A percentile compares a stretch with the other conserved stretches of the same genome.
phyloP scores from a whole-genome alignment of 768 basidiomycete species.

The Russula olivacea region DNA sequence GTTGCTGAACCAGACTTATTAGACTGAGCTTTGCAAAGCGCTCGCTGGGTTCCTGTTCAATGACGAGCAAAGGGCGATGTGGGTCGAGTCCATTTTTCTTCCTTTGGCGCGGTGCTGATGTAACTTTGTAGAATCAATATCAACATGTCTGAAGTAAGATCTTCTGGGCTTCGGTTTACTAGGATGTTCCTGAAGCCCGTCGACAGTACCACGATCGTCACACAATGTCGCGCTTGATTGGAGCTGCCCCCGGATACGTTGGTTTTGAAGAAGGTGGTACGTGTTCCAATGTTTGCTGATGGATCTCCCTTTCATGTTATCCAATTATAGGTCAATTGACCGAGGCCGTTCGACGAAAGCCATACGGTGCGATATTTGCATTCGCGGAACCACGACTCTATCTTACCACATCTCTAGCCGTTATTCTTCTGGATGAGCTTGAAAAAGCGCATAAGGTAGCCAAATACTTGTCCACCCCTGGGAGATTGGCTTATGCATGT shows the following conservation, averaged over 20 bases:
- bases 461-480: background rate
- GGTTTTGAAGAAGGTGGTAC: conserved; percentile 65
- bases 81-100: conserved; percentile 27
- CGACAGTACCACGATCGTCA: conserved; percentile 84
- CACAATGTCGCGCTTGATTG: conserved; percentile 84
- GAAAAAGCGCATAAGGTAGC: conserved; percentile 76
- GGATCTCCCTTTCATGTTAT: background rate
- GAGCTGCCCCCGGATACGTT: conserved; percentile 89
- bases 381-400: background rate
- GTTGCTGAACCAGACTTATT: conserved; percentile 2
- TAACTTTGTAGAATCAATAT: conserved; percentile 63
- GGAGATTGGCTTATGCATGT: background rate
- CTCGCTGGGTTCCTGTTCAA: conserved; percentile 87
- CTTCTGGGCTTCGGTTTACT: background rate
- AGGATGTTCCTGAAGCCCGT: conserved; percentile 5
- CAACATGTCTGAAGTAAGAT: conserved; percentile 78
- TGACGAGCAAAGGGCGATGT: conserved; percentile 82
- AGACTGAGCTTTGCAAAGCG: conserved; percentile 88
- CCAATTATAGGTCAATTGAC: conserved; percentile 46
- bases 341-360: conserved; percentile 57
- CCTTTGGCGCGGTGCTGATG: conserved; percentile 2
- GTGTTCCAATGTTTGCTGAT: conserved; percentile 21
- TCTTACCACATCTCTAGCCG: conserved; percentile 36
- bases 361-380: conserved; percentile 41
- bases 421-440: conserved; percentile 60